Base-by-base conservation (phyloP, 768 basidiomycete genomes). In the Tricholoma sp. region DNA sequence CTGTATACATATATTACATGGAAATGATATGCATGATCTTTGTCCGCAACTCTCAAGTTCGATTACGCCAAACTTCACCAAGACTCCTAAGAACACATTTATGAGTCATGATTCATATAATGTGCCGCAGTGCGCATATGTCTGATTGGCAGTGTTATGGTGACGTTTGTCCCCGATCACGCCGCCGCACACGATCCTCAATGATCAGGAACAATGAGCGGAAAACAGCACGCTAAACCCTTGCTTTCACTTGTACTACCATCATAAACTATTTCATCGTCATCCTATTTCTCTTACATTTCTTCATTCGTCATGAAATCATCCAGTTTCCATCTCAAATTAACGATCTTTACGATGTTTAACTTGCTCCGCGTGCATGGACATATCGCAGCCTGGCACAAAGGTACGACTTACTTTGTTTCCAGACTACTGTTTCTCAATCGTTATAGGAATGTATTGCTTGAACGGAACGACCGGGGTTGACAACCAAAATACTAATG, bases 391-490 rank as follows among this genome's bases (percentile, higher is more conserved):
- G 32, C 63, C 22, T 64, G 61, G 61, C 55, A 62, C 35, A 60
- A 60, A 64, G 63, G 63, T 54, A 37, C 4, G 41, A n/a, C 39
- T 34, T 10, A 22, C 14, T 21, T n/a, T 34, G 8, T 11, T 29
- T 24, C 7, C 18, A n/a, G 18, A 18, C 35, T 31, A 18, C 29
- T 21, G 29, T 54, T 19, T 53, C 14, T 34, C 35, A 24, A 18
- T 49, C 9, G 5, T 11, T 39, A 8, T n/a, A 63, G 73, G 71
- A 43, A 81, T 80, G 79, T 81, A 76, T 60, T 78, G 77, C 56
- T 53, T 76, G 0, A 75, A 79, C 63, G 79, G 73, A 35, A 69
- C 60, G 9, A 55, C 65, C 6, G 71, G 72, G 14, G 31, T 45
- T 3, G 61, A 69, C 12, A 69, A 79, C 58, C 64, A 69, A 18